Percentiles rank a stretch among this genome's conserved stretches.
Evolutionary conservation across 202 grass and related monocot genomes (phyloP).

Genomic region (Digitaria exilis): DNA sequence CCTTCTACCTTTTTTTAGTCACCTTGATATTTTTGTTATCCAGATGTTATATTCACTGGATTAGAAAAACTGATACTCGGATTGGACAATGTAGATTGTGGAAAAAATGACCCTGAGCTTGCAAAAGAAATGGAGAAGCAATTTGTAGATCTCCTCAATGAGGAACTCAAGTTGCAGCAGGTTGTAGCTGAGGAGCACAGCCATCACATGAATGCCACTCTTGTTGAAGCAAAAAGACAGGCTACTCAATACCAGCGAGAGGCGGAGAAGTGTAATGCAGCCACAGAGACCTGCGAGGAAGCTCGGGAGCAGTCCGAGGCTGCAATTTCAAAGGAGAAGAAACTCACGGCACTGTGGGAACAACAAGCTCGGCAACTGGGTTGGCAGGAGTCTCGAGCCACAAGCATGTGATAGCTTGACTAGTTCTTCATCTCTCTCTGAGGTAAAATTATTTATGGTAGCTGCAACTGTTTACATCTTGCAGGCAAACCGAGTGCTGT

Average conservation of each 20-base stretch:
- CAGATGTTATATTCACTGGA: slow-evolving; percentile 10
- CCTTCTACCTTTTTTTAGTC: background rate
- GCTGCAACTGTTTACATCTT: slow-evolving; percentile 16
- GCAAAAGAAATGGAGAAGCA: slow-evolving; percentile 87
- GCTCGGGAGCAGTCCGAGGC: slow-evolving; percentile 71
- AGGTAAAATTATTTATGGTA: slow-evolving; percentile 42
- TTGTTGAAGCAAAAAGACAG: slow-evolving; percentile 77
- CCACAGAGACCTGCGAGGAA: slow-evolving; percentile 92
- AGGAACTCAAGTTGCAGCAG: slow-evolving; percentile 93
- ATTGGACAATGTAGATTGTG: slow-evolving; percentile 64
- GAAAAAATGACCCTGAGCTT: slow-evolving; percentile 79
- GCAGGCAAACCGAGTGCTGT: slow-evolving; percentile 14
- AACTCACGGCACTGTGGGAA: slow-evolving; percentile 81
- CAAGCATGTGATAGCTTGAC: slow-evolving; percentile 34
- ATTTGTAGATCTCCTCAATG: slow-evolving; percentile 78
- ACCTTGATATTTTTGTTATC: slow-evolving; percentile 23
- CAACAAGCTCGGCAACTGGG: slow-evolving; percentile 72
- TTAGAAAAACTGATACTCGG: background rate
- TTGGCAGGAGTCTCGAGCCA: slow-evolving; percentile 58
- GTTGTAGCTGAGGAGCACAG: slow-evolving; percentile 77
- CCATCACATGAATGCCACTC: slow-evolving; percentile 79
- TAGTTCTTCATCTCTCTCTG: slow-evolving; percentile 15
- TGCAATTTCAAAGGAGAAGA: slow-evolving; percentile 78
- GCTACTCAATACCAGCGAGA: slow-evolving; percentile 88
- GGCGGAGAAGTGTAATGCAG: slow-evolving; percentile 82